Evolutionary conservation across 2,329 filamentous ascomycete species (phyloP).

Genomic region (Sclerotinia subarctica): DNA sequence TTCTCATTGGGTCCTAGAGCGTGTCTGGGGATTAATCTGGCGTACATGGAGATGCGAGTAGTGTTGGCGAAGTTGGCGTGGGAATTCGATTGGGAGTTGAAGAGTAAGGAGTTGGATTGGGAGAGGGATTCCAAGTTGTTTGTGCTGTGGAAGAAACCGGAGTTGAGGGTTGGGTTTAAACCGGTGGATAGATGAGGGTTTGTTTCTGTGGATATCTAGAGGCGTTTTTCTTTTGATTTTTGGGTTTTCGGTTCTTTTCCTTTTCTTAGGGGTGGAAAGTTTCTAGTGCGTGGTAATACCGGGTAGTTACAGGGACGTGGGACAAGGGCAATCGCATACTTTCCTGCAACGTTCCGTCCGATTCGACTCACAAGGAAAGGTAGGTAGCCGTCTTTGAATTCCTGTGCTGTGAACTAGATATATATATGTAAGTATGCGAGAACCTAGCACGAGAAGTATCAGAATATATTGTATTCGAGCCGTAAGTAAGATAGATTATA

Average conservation of each 20-base stretch:
- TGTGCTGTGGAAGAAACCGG: conserved; percentile 15
- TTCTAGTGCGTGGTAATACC: neutral
- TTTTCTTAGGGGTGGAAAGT: no score
- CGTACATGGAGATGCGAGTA: conserved; percentile 16
- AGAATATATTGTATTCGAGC: neutral
- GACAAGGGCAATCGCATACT: neutral
- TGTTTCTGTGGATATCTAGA: neutral
- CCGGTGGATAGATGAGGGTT: neutral
- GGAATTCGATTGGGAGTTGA: conserved; percentile 18
- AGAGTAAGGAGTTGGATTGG: conserved; percentile 9
- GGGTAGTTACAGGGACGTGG: neutral
- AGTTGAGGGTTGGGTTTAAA: conserved; percentile 1
- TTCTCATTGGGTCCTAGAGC: conserved; percentile 5
- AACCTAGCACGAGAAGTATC: neutral
- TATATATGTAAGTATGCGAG: neutral
- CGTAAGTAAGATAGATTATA: neutral
- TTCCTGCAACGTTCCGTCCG: neutral
- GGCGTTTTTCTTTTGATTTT: neutral
- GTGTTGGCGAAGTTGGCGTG: conserved; percentile 15
- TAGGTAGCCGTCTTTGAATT: neutral
- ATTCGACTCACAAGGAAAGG: neutral
- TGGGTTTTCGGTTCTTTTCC: neutral
- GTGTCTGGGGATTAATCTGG: conserved; percentile 15
- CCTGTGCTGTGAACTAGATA: neutral
- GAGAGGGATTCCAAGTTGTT: conserved; percentile 6